Percentiles rank a stretch among this genome's conserved stretches.
These are phyloP conservation scores for Tolypocladium album DNA, from an alignment of 2,329 filamentous ascomycete genomes.

Conservation along the genomic window DNA sequence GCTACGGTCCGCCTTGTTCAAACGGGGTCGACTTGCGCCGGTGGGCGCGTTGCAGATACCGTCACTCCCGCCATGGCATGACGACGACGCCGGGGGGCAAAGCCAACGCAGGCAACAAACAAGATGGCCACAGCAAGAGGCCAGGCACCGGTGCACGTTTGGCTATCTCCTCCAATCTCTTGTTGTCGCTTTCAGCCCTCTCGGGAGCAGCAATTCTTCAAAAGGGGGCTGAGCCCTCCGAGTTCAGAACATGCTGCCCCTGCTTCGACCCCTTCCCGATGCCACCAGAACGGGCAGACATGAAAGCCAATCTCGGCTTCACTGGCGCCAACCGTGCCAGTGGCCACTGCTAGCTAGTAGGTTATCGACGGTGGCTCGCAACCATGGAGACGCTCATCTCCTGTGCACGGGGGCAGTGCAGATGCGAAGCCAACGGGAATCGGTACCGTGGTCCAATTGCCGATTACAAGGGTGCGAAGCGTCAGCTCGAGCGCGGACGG, in stretches of 20 bases:
- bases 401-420: not conserved
- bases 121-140: not conserved
- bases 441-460: not conserved
- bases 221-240: not conserved
- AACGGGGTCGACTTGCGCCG: not conserved
- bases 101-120: not conserved
- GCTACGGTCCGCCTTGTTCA: not conserved
- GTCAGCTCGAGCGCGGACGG: not conserved
- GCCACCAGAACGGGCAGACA: not conserved
- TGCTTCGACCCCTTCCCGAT: not conserved
- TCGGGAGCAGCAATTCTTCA: not conserved
- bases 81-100: too few relatives aligned
- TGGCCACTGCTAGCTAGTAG: not conserved
- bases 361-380: not conserved
- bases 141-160: not conserved
- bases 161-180: not conserved
- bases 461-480: not conserved
- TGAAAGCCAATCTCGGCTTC: not conserved
- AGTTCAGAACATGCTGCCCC: not conserved
- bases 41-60: not conserved
- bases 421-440: not conserved
- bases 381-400: conserved; percentile 1
- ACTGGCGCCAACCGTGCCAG: not conserved
- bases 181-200: not conserved
- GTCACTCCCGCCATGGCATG: too few relatives aligned